A percentile compares a stretch with the other conserved stretches of the same genome.
These are phyloP conservation scores for Monilinia vaccinii-corymbosi DNA, from an alignment of 2,329 filamentous ascomycete genomes.

Conservation along the genomic window DNA sequence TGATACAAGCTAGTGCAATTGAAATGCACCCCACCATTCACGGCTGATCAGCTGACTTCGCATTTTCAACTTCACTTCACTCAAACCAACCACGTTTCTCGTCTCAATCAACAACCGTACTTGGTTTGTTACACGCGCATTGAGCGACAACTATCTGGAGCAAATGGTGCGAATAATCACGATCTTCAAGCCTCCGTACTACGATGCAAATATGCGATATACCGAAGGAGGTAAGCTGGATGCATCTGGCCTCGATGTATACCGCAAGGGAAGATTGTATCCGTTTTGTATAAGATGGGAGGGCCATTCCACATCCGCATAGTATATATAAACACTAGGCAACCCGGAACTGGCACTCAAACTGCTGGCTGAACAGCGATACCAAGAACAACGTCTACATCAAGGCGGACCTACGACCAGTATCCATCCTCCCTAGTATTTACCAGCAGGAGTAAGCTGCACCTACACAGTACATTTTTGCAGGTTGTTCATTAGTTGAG, in stretches of 20 bases:
- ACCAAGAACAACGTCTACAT: neutral
- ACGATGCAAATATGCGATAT: neutral
- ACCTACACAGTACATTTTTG: neutral
- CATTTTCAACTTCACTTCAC: neutral
- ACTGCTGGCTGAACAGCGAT: neutral
- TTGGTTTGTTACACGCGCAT: neutral
- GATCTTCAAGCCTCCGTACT: no score
- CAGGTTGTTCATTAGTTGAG: neutral
- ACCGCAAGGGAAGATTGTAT: neutral
- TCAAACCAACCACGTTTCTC: neutral
- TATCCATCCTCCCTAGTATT: neutral
- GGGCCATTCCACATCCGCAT: neutral
- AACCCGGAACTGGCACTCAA: neutral
- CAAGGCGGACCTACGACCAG: neutral
- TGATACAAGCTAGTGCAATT: neutral
- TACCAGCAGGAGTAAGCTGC: neutral
- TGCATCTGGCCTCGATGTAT: neutral
- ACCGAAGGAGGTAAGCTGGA: neutral
- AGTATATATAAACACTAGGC: neutral
- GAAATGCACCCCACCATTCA: neutral
- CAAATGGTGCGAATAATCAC: neutral
- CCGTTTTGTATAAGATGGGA: neutral
- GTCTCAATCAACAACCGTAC: neutral
- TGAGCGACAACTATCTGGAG: neutral
- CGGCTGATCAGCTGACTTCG: neutral